phyloP scores from a whole-genome alignment of 2,329 filamentous ascomycete species.

The Bimuria novae-zelandiae region DNA sequence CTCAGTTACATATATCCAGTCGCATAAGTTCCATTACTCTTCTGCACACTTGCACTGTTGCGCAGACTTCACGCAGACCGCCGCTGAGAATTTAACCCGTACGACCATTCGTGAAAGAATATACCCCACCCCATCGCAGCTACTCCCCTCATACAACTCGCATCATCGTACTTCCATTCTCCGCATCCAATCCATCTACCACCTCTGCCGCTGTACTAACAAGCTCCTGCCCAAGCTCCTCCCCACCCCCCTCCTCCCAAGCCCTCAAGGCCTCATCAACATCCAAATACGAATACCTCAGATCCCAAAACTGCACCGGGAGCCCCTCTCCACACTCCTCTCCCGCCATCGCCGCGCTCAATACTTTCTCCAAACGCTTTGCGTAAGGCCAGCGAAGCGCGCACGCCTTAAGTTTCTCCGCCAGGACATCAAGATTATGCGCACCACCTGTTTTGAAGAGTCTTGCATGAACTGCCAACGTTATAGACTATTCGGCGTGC shows the following conservation, averaged over 20 bases:
- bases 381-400: constrained; percentile 29
- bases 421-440: constrained; percentile 27
- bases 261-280: constrained; percentile 29
- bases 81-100: too few species aligned
- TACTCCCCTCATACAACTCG: too few species aligned
- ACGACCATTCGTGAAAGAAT: too few species aligned
- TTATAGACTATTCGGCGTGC: background rate
- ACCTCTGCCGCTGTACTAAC: too few species aligned
- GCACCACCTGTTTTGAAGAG: constrained; percentile 26
- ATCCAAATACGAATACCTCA: constrained; percentile 32
- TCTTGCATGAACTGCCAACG: constrained; percentile 28
- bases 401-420: constrained; percentile 28
- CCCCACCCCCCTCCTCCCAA: constrained; percentile 31
- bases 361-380: constrained; percentile 27
- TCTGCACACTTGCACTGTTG: too few species aligned
- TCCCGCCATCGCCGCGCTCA: constrained; percentile 30
- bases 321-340: constrained; percentile 8
- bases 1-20: too few species aligned
- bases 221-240: too few species aligned
- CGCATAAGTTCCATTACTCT: too few species aligned
- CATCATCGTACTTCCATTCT: too few species aligned
- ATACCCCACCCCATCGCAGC: too few species aligned
- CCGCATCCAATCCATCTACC: too few species aligned
- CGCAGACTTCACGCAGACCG: too few species aligned
- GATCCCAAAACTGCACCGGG: constrained; percentile 32